Conservation (phyloP, 208 protist genomes). For the Acanthamoeba lenticulata region DNA sequence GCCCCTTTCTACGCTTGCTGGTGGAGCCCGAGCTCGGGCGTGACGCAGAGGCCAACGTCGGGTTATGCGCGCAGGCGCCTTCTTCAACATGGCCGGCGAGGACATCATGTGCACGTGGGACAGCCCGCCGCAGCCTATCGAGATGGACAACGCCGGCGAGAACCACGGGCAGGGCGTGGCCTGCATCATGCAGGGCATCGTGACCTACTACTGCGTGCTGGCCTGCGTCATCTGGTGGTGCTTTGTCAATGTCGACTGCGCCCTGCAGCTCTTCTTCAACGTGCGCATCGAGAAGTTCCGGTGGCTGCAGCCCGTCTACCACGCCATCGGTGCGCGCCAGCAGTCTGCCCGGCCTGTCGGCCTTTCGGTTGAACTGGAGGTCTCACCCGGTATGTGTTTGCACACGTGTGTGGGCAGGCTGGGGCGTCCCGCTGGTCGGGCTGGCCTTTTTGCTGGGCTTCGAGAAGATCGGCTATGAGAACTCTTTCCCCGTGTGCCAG, state of each 20-base stretch:
- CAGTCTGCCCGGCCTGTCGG: neutral
- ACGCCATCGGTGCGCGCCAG: neutral
- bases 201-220: neutral
- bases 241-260: constrained; percentile 43
- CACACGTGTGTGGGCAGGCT: neutral
- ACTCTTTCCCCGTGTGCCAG: constrained; percentile 37
- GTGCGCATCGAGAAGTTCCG: constrained; percentile 27
- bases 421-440: neutral
- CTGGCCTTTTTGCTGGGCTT: neutral
- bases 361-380: too few relatives aligned
- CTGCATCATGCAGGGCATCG: neutral
- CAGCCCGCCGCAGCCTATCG: neutral
- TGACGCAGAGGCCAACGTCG: too few relatives aligned
- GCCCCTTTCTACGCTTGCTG: too few relatives aligned
- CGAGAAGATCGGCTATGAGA: neutral
- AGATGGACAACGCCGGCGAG: neutral
- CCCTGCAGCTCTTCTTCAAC: constrained; percentile 21
- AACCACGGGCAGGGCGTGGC: neutral
- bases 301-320: neutral
- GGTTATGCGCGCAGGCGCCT: neutral
- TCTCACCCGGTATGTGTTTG: too few relatives aligned
- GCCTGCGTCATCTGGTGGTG: neutral
- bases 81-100: neutral
- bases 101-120: neutral
- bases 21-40: too few relatives aligned